These are phyloP conservation scores for Botrytis aclada DNA, from an alignment of 2,329 filamentous ascomycete genomes.

Conservation along the genomic window DNA sequence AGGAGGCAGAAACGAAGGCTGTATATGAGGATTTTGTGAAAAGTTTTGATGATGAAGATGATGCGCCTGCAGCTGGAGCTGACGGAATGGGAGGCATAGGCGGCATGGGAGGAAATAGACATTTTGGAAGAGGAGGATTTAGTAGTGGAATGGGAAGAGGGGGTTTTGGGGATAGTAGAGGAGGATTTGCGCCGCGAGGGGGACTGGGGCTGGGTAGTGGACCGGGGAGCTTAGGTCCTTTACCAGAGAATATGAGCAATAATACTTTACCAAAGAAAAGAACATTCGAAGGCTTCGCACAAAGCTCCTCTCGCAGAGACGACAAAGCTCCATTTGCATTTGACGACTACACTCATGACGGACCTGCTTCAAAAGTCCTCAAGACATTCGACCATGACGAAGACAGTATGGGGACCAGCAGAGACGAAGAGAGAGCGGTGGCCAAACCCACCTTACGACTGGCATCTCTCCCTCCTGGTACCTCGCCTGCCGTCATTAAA, in stretches of 20 bases:
- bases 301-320: constrained; percentile 35
- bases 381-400: constrained; percentile 41
- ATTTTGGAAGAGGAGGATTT: constrained; percentile 23
- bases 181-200: constrained; percentile 36
- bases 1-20: constrained; percentile 82
- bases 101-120: constrained; percentile 33
- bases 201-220: constrained; percentile 44
- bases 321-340: constrained; percentile 36
- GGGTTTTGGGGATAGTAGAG: constrained; percentile 24
- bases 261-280: constrained; percentile 47
- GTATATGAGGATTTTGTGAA: constrained; percentile 87
- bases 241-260: constrained; percentile 44
- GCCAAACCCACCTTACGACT: constrained; percentile 62
- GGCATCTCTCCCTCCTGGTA: constrained; percentile 58
- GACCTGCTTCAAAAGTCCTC: constrained; percentile 29
- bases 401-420: constrained; percentile 39
- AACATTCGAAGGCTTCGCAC: constrained; percentile 47
- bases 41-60: constrained; percentile 62
- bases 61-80: constrained; percentile 30
- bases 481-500: constrained; percentile 58
- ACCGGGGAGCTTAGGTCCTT: constrained; percentile 58
- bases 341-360: constrained; percentile 36
- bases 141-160: constrained; percentile 36
- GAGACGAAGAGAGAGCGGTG: constrained; percentile 54
- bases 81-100: constrained; percentile 25